Percentiles rank a stretch among this genome's conserved stretches.
Evolutionary conservation across 345 rosid species (phyloP).

Genomic region (Rhodamnia argentea): DNA sequence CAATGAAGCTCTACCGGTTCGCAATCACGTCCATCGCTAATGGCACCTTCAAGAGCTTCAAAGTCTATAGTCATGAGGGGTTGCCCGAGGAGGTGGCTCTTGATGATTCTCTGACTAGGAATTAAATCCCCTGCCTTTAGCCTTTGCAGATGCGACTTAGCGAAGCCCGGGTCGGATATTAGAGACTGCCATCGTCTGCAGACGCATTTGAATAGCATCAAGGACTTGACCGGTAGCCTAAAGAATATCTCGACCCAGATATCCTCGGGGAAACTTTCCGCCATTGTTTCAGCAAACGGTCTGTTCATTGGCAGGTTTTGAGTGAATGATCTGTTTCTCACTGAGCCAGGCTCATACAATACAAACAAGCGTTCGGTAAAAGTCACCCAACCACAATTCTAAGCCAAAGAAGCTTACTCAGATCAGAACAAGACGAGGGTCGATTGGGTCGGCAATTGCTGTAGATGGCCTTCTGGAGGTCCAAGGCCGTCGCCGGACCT

Average conservation of each 20-base stretch:
- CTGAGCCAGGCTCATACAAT: neutral
- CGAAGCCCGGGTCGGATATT: constrained; percentile 1
- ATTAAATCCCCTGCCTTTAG: neutral
- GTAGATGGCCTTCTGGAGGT: too few relatives aligned
- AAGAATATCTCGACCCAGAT: neutral
- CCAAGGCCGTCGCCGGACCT: too few relatives aligned
- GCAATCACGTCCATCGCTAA: too few relatives aligned
- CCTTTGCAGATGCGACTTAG: neutral
- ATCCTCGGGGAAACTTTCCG: neutral
- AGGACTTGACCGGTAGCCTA: constrained; percentile 5
- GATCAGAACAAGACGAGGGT: too few relatives aligned
- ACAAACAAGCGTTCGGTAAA: neutral
- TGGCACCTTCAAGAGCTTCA: too few relatives aligned
- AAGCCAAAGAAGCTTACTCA: too few relatives aligned
- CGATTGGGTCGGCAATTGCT: too few relatives aligned
- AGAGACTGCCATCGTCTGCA: constrained; percentile 2
- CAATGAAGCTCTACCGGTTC: too few relatives aligned
- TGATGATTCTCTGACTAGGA: neutral
- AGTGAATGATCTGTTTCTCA: too few relatives aligned
- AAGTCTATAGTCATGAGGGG: too few relatives aligned
- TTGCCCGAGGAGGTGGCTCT: too few relatives aligned
- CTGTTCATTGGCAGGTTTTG: too few relatives aligned
- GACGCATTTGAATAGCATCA: constrained; percentile 3
- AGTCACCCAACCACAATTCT: neutral
- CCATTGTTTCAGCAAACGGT: neutral